Conservation (phyloP, 75 land plant species). For the Picea glauca region DNA sequence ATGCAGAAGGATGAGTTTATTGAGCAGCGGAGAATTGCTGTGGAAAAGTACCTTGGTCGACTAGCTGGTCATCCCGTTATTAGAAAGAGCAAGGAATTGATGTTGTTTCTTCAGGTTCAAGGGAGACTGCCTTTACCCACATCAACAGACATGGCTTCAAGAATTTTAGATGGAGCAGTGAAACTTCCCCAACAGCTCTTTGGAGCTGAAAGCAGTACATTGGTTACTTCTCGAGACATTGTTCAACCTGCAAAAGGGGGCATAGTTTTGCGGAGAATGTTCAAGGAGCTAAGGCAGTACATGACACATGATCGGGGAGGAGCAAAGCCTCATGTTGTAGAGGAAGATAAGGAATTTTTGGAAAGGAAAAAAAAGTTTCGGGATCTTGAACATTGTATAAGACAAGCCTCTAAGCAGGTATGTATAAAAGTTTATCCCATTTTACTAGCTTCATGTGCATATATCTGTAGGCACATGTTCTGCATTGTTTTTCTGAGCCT, state of each 20-base stretch:
- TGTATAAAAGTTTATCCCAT: not conserved
- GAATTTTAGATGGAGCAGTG: conserved; percentile 31
- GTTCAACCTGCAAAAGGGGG: conserved; percentile 31
- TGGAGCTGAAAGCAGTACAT: conserved; percentile 17
- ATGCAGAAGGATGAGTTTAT: conserved; percentile 34
- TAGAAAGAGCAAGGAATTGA: conserved; percentile 24
- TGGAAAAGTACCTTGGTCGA: conserved; percentile 21
- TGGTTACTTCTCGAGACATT: conserved; percentile 22
- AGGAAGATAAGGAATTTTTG: conserved; percentile 27
- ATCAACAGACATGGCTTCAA: conserved; percentile 27
- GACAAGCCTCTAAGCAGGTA: conserved; percentile 28
- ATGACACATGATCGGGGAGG: conserved; percentile 33
- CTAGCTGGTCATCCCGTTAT: conserved; percentile 22
- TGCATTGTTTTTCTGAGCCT: not conserved
- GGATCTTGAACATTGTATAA: conserved; percentile 18
- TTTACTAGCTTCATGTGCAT: not conserved
- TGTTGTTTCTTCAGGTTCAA: conserved; percentile 18
- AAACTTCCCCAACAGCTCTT: conserved; percentile 31
- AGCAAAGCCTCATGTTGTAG: conserved; percentile 22
- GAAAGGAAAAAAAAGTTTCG: conserved; percentile 27
- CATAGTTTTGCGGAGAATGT: conserved; percentile 25
- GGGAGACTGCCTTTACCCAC: conserved; percentile 26
- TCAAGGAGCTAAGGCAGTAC: conserved; percentile 28
- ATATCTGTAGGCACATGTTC: not conserved
- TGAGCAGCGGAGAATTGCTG: conserved; percentile 23